phyloP scores from a whole-genome alignment of 1,139 yeast genomes.

The Hanseniaspora sp. region DNA sequence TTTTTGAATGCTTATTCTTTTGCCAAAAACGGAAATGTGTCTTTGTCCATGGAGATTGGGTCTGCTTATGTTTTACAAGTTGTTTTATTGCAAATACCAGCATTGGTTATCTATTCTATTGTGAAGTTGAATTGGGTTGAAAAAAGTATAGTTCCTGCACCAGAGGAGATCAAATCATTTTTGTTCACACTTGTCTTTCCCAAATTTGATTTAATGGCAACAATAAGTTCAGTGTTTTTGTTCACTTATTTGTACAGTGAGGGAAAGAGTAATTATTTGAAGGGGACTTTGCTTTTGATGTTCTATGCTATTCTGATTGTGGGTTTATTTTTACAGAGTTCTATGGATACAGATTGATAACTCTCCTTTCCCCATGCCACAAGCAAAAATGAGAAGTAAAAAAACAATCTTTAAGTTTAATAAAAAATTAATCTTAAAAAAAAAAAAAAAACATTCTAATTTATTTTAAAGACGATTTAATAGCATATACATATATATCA shows the following conservation, averaged over 20 bases:
- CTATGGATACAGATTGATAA: constrained; percentile 22
- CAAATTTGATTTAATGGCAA: constrained; percentile 86
- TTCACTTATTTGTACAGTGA: constrained; percentile 93
- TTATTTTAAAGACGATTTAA: background rate
- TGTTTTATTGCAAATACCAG: constrained; percentile 87
- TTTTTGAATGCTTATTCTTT: constrained; percentile 93
- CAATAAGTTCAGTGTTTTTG: constrained; percentile 72
- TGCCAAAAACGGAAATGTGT: constrained; percentile 92
- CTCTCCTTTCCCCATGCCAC: no score
- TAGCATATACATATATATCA: background rate
- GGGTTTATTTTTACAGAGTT: constrained; percentile 67
- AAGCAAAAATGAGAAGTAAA: background rate
- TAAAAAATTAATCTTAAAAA: no score
- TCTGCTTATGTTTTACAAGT: constrained; percentile 96
- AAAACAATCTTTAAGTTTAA: background rate
- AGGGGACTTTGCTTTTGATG: constrained; percentile 79
- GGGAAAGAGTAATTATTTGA: constrained; percentile 91
- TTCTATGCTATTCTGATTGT: constrained; percentile 63
- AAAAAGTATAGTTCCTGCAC: background rate
- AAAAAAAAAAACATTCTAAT: no score
- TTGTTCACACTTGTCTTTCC: constrained; percentile 85
- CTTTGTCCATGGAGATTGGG: constrained; percentile 94
- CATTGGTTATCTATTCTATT: constrained; percentile 69
- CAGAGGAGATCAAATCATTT: constrained; percentile 33
- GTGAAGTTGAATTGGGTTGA: constrained; percentile 27